A percentile compares a stretch with the other conserved stretches of the same genome.
These are phyloP conservation scores for Daldinia decipiens DNA, from an alignment of 495 filamentous ascomycete species.

Conservation along the genomic window DNA sequence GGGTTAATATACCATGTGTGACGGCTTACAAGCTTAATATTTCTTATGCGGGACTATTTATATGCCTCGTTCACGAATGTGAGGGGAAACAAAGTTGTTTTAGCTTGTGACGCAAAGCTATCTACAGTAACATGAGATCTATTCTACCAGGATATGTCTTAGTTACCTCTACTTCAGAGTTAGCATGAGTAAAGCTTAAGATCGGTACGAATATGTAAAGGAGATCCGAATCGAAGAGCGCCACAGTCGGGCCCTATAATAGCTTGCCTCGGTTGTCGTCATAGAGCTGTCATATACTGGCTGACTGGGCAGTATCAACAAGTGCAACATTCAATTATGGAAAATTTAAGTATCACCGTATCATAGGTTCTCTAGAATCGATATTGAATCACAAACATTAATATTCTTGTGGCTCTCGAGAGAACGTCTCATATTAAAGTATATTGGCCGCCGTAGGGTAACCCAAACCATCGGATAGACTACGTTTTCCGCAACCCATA, in stretches of 20 bases:
- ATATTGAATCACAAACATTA: neutral
- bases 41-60: no score
- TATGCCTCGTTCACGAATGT: no score
- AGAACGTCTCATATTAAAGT: slow-evolving; percentile 10
- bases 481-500: neutral
- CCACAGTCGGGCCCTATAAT: neutral
- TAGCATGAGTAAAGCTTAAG: neutral
- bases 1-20: neutral
- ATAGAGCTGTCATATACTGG: neutral
- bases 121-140: neutral
- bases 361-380: neutral
- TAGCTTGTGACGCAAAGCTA: neutral
- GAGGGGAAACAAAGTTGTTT: neutral
- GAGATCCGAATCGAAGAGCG: neutral
- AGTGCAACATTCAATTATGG: neutral
- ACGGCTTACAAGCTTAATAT: neutral
- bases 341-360: neutral
- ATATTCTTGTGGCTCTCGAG: neutral
- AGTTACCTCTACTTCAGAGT: neutral
- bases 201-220: neutral
- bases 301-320: neutral
- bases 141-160: neutral
- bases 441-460: slow-evolving; percentile 17
- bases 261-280: neutral
- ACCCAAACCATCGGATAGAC: slow-evolving; percentile 27